A percentile compares a stretch with the other conserved stretches of the same genome.
Conservation (phyloP, 257 asterid genomes). For the Solanum rostratum region DNA sequence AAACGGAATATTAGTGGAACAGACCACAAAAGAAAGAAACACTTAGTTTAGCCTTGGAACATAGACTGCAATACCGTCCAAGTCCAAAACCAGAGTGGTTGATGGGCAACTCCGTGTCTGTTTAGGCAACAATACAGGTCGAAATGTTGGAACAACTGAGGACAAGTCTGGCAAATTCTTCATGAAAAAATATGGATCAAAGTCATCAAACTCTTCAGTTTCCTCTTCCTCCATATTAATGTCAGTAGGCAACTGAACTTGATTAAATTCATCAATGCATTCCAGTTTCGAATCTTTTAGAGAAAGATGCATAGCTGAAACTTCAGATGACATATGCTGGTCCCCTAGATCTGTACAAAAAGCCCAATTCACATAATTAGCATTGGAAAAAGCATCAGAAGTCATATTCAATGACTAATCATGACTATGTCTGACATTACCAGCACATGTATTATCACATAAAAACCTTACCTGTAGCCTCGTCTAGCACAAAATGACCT, state of each 20-base stretch:
- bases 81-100: conserved; percentile 84
- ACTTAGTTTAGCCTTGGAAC: not conserved
- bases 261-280: conserved; percentile 72
- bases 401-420: not conserved
- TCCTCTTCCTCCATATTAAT: conserved; percentile 55
- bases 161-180: conserved; percentile 81
- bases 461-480: not conserved
- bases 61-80: conserved; percentile 57
- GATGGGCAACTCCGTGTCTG: conserved; percentile 97
- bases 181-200: conserved; percentile 83
- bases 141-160: conserved; percentile 71
- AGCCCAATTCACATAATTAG: conserved; percentile 9
- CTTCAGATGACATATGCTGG: conserved; percentile 46
- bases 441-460: conserved; percentile 9
- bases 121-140: conserved; percentile 75
- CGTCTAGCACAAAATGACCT: conserved; percentile 12
- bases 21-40: not conserved
- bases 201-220: conserved; percentile 76
- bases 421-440: conserved; percentile 2
- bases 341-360: conserved; percentile 34
- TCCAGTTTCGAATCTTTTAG: conserved; percentile 62
- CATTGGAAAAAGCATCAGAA: not conserved
- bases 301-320: conserved; percentile 57
- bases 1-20: not conserved
- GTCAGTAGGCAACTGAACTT: conserved; percentile 53